A percentile compares a stretch with the other conserved stretches of the same genome.
These are phyloP conservation scores for Chrysophaeum taylorii DNA, from an alignment of 352 stramenopile genomes.

Conservation along the genomic window DNA sequence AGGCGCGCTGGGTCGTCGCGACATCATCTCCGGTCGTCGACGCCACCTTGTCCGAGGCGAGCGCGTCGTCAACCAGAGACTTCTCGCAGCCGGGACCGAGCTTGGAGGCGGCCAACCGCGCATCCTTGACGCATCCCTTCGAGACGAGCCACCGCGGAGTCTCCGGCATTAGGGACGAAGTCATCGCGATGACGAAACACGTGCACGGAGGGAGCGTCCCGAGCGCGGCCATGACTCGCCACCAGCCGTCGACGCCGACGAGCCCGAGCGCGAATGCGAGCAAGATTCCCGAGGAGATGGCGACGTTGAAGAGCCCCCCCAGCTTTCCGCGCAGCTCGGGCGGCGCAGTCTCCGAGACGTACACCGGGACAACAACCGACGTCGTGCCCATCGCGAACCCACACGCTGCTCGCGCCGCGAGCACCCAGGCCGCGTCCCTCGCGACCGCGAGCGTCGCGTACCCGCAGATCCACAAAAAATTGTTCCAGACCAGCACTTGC, in stretches of 20 bases:
- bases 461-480: background rate
- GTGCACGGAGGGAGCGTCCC: background rate
- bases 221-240: background rate
- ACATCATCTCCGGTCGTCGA: background rate
- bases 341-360: background rate
- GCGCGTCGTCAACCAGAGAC: background rate
- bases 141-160: background rate
- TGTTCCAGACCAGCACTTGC: background rate
- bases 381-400: background rate
- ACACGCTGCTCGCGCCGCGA: background rate
- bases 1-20: background rate
- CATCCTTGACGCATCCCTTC: background rate
- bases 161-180: background rate
- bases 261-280: background rate
- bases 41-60: background rate
- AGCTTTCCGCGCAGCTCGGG: background rate
- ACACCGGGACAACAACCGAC: background rate
- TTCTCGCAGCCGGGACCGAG: background rate
- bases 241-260: background rate
- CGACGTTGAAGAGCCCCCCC: conserved; percentile 5
- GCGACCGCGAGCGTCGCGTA: background rate
- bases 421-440: background rate
- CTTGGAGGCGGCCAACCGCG: too few species aligned
- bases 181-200: background rate
- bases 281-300: conserved; percentile 3